phyloP scores from a whole-genome alignment of 306 rosid genomes.

The Hippophae tibetana region DNA sequence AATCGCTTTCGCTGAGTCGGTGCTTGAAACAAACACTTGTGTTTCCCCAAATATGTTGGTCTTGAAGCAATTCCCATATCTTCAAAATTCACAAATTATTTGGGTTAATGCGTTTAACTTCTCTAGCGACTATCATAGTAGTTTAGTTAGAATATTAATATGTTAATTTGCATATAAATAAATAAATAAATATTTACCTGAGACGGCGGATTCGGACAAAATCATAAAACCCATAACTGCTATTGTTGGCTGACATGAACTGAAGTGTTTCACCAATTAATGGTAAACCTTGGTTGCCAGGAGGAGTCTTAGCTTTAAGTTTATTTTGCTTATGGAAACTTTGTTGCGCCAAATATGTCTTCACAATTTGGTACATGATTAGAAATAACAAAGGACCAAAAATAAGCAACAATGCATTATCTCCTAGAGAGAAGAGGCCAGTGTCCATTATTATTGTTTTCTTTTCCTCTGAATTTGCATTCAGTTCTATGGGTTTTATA shows the following conservation, averaged over 20 bases:
- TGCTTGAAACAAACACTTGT: slow-evolving; percentile 58
- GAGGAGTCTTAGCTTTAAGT: slow-evolving; percentile 31
- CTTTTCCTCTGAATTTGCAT: no score
- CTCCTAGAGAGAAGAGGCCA: no score
- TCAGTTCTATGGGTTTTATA: no score
- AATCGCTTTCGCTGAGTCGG: slow-evolving; percentile 48
- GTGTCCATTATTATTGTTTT: no score
- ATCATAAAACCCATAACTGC: slow-evolving; percentile 59
- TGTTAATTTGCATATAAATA: not conserved
- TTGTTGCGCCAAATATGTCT: not conserved
- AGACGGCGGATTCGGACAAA: slow-evolving; percentile 60
- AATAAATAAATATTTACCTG: slow-evolving; percentile 17
- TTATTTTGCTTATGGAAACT: slow-evolving; percentile 12
- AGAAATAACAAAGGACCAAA: slow-evolving; percentile 13
- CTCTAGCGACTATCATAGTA: not conserved
- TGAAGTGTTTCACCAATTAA: slow-evolving; percentile 73
- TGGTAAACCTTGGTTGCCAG: slow-evolving; percentile 55
- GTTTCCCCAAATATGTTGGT: slow-evolving; percentile 68
- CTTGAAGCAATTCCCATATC: slow-evolving; percentile 72
- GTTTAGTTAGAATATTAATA: not conserved
- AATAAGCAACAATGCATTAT: not conserved
- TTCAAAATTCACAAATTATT: slow-evolving; percentile 8
- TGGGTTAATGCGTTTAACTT: not conserved
- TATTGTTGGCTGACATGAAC: slow-evolving; percentile 77
- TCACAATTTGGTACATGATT: slow-evolving; percentile 9